Conservation (phyloP, 768 basidiomycete species). For the Postia placenta region DNA sequence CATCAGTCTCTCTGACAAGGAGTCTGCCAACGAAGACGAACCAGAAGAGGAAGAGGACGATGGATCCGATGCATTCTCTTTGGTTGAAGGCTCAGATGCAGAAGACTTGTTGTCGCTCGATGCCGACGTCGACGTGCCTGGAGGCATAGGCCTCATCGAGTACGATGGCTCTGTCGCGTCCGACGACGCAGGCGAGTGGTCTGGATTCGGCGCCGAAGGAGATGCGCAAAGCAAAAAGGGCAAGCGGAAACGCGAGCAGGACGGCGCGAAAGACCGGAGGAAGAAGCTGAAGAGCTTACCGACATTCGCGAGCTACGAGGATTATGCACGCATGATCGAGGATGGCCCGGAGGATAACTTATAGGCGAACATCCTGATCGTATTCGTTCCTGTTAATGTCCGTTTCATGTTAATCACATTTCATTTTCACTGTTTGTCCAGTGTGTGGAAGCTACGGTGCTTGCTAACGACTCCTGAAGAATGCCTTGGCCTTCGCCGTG, state of each 20-base stretch:
- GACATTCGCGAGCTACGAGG: constrained; percentile 84
- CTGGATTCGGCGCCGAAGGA: constrained; percentile 43
- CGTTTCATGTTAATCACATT: too few species aligned
- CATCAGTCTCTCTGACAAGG: constrained; percentile 6
- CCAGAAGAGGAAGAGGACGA: constrained; percentile 28
- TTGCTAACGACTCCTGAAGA: too few species aligned
- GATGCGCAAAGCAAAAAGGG: constrained; percentile 22
- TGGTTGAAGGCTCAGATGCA: constrained; percentile 64
- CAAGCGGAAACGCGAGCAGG: constrained; percentile 40
- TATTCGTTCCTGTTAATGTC: too few species aligned
- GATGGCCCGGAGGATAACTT: constrained; percentile 66
- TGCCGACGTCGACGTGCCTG: constrained; percentile 13
- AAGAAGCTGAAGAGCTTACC: constrained; percentile 68
- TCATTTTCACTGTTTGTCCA: too few species aligned
- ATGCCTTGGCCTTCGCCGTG: too few species aligned
- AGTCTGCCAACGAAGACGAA: constrained; percentile 21
- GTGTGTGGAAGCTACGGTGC: too few species aligned
- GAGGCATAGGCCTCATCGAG: constrained; percentile 49
- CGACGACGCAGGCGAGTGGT: constrained; percentile 40
- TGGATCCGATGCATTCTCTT: constrained; percentile 41
- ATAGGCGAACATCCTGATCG: too few species aligned
- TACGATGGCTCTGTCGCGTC: constrained; percentile 50
- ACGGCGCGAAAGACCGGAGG: constrained; percentile 40
- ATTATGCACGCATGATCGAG: constrained; percentile 82
- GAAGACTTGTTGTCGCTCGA: constrained; percentile 62